Base-by-base conservation (phyloP, 805 yeast genomes). In the Yarrowia porcina region DNA sequence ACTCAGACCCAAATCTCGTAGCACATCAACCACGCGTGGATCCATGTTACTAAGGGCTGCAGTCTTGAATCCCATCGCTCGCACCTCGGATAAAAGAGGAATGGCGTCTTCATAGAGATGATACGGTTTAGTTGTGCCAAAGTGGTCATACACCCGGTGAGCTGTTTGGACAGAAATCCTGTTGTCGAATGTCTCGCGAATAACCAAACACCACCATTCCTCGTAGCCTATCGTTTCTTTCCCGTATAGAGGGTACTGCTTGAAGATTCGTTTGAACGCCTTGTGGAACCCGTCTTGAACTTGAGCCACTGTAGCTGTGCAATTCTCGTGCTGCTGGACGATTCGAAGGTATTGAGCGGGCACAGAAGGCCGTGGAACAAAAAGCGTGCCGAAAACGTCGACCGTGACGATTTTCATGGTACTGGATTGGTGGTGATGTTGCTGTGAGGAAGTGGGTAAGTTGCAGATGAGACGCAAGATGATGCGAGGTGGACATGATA, bases 1-100 rank as follows among this genome's bases (percentile, higher is more conserved):
- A 6, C 10, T 32, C 18, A 52, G 60, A 1, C 60, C 60, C 1
- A 52, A 10, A 5, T 52, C 35, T 4, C 15, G 9, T 12, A 52
- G 30, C 8, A 52, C n/a, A 17, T 17, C 18, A 12, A 23, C 7
- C 8, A 41, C 42, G 3, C 25, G 18, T 11, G 42, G 45, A 17
- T 52, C 60, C 60, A 52, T 52, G 23, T 52, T 52, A 12, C 45
- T 36, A 23, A 52, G n/a, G 8, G 60, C 45, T 3, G 45, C 42
- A 2, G 35, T 52, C 12, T 17, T n/a, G 45, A 36, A 52, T 3
- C 45, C 45, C 45, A 36, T n/a, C 0, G 25, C 17, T 10, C 45
- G 32, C 4, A 20, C 60, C 33, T 25, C 17, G 17, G 21, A 17
- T 33, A 52, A 25, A n/a, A 52, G 7, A 3, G 60, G 60, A 25